Evolutionary conservation across 352 stramenopile species (phyloP).

Genomic region (Lagenidium sp.): DNA sequence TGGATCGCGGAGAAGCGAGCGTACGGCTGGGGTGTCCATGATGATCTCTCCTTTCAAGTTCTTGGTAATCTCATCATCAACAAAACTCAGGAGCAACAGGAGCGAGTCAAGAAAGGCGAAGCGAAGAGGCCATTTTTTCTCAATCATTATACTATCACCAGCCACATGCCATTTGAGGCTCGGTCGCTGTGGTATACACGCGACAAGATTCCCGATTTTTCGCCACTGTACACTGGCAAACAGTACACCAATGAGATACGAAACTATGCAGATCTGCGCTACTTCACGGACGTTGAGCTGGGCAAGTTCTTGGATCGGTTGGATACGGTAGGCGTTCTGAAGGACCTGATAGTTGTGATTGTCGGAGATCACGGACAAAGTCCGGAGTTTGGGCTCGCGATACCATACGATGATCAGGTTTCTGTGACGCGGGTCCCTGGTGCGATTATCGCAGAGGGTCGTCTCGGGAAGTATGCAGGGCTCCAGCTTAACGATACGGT

Average conservation of each 20-base stretch:
- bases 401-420: slow-evolving; percentile 11
- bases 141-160: slow-evolving; percentile 57
- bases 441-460: slow-evolving; percentile 6
- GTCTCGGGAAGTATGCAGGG: slow-evolving; percentile 3
- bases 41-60: slow-evolving; percentile 41
- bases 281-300: slow-evolving; percentile 36
- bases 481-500: slow-evolving; percentile 3
- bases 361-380: slow-evolving; percentile 37
- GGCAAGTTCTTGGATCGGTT: slow-evolving; percentile 47
- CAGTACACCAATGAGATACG: slow-evolving; percentile 18
- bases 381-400: slow-evolving; percentile 21
- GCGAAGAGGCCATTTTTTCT: slow-evolving; percentile 39
- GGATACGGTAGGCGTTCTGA: slow-evolving; percentile 24
- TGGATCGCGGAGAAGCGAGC: no score
- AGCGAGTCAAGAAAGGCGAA: slow-evolving; percentile 11
- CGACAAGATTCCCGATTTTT: slow-evolving; percentile 25
- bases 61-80: slow-evolving; percentile 35
- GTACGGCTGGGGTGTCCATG: slow-evolving; percentile 44
- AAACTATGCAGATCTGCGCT: slow-evolving; percentile 33
- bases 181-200: slow-evolving; percentile 26
- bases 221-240: slow-evolving; percentile 6
- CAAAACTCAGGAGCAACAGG: slow-evolving; percentile 19
- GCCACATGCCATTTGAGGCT: slow-evolving; percentile 28
- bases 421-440: slow-evolving; percentile 16
- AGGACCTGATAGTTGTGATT: slow-evolving; percentile 49